Evolutionary conservation across 768 basidiomycete genomes (phyloP).

Genomic region (Rhodosporidiobolus sp.): DNA sequence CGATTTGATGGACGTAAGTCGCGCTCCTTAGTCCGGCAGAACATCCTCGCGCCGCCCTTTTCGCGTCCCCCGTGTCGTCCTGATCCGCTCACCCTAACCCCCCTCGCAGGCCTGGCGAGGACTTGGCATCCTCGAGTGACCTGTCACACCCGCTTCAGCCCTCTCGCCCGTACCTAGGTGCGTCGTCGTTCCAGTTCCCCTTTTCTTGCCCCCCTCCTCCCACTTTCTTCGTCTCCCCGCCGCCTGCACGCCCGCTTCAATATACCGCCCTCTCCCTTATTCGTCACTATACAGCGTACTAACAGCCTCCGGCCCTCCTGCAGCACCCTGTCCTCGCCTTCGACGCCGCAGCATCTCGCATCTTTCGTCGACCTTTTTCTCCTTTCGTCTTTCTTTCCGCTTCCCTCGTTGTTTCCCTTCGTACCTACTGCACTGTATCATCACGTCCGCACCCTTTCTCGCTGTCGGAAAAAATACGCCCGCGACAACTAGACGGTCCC

Average conservation of each 20-base stretch:
- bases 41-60: neutral
- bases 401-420: neutral
- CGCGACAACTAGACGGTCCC: too few relatives aligned
- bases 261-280: neutral
- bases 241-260: neutral
- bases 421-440: neutral
- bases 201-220: neutral
- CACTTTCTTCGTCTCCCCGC: neutral
- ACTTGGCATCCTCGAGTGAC: conserved; percentile 36
- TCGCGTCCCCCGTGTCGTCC: too few relatives aligned
- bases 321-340: neutral
- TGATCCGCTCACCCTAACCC: too few relatives aligned
- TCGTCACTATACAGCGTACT: neutral
- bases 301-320: neutral
- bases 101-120: conserved; percentile 35
- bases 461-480: too few relatives aligned
- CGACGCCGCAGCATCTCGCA: neutral
- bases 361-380: neutral
- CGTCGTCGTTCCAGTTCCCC: too few relatives aligned
- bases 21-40: too few relatives aligned
- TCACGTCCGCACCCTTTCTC: neutral
- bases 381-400: neutral
- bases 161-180: neutral
- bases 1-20: conserved; percentile 47
- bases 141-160: too few relatives aligned